A percentile compares a stretch with the other conserved stretches of the same genome.
Evolutionary conservation across 2,329 filamentous ascomycete species (phyloP).

Genomic region (Talaromyces sp.): DNA sequence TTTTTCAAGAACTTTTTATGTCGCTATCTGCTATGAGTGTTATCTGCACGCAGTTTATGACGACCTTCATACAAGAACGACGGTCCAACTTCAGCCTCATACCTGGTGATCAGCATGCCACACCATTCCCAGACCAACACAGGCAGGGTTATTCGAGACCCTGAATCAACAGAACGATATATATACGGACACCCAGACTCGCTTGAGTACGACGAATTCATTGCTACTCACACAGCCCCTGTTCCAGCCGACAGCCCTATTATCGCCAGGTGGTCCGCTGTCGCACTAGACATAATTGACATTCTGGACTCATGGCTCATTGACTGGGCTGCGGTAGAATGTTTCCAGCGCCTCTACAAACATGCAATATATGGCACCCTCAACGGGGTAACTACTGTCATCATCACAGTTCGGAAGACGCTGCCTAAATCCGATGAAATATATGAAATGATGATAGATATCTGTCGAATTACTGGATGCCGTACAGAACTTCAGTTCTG

Average conservation of each 20-base stretch:
- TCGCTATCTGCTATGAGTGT: no score
- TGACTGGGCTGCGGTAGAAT: slow-evolving; percentile 5
- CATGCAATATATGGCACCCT: neutral
- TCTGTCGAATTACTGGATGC: neutral
- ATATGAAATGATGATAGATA: neutral
- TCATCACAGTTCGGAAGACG: neutral
- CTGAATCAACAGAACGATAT: neutral
- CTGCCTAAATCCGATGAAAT: neutral
- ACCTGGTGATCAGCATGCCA: neutral
- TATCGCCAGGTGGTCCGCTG: neutral
- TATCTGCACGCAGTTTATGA: neutral
- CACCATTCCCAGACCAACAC: neutral
- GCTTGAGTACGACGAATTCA: neutral
- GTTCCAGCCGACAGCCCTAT: neutral
- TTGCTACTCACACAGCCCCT: neutral
- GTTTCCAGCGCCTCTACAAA: neutral
- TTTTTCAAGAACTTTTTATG: no score
- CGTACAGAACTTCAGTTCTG: neutral
- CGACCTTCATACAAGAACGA: neutral
- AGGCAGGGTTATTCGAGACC: neutral
- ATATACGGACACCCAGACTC: neutral
- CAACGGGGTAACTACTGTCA: neutral
- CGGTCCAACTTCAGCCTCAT: neutral
- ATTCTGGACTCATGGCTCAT: neutral
- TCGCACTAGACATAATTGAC: neutral